Evolutionary conservation across 805 yeast species (phyloP).

Genomic region (Suhomyces prunicola): DNA sequence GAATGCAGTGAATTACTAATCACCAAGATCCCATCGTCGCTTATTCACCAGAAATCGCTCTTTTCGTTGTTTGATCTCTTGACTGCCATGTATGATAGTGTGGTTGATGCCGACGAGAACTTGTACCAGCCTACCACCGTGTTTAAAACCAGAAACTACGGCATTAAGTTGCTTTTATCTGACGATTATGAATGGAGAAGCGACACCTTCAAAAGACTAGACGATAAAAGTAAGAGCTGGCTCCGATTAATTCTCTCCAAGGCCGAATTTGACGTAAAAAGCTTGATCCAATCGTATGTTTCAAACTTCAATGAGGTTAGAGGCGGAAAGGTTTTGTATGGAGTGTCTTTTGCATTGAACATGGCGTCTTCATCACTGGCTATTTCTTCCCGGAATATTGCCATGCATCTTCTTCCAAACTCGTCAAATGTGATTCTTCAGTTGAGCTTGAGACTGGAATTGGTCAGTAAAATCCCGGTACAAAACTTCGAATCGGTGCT

Average conservation of each 20-base stretch:
- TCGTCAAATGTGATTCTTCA: constrained; percentile 74
- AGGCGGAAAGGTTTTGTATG: constrained; percentile 51
- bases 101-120: constrained; percentile 77
- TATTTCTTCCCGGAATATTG: not conserved
- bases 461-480: constrained; percentile 25
- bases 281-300: constrained; percentile 74
- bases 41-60: constrained; percentile 70
- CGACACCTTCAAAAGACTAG: constrained; percentile 58
- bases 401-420: constrained; percentile 18
- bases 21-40: constrained; percentile 64
- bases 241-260: constrained; percentile 51
- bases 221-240: constrained; percentile 66
- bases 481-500: constrained; percentile 25
- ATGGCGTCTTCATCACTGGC: constrained; percentile 71
- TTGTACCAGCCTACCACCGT: constrained; percentile 81
- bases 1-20: constrained; percentile 71
- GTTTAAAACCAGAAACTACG: constrained; percentile 46
- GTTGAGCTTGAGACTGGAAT: constrained; percentile 63
- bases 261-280: constrained; percentile 71
- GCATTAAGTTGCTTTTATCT: constrained; percentile 57
- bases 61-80: constrained; percentile 80
- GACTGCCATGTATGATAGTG: constrained; percentile 71
- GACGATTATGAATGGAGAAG: constrained; percentile 77
- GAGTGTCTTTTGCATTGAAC: constrained; percentile 87
- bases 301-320: constrained; percentile 28